phyloP scores from a whole-genome alignment of 2,329 filamentous ascomycete genomes.

The Fusarium irregulare region DNA sequence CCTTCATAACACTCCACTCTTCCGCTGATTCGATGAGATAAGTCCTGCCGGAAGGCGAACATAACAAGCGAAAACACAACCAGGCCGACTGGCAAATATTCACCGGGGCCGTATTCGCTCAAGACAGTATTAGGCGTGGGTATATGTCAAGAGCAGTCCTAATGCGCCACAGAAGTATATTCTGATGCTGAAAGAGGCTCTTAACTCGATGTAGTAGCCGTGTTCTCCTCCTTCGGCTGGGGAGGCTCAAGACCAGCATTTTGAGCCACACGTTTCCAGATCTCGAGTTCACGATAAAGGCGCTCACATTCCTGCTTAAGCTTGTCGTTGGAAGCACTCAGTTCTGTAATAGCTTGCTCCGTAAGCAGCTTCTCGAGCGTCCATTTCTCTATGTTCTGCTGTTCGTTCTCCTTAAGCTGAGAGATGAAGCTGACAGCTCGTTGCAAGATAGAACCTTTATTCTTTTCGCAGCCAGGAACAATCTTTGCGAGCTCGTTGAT shows the following conservation, averaged over 20 bases:
- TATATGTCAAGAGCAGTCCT: conserved; percentile 40
- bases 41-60: conserved; percentile 10
- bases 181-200: conserved; percentile 32
- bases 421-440: conserved; percentile 94
- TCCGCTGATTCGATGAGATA: conserved; percentile 15
- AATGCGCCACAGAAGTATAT: conserved; percentile 9
- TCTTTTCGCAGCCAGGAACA: conserved; percentile 97
- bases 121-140: conserved; percentile 35
- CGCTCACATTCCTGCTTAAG: conserved; percentile 83
- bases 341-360: conserved; percentile 88
- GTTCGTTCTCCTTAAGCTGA: conserved; percentile 93
- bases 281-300: conserved; percentile 80
- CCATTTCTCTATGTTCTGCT: conserved; percentile 94
- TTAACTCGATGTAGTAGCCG: conserved; percentile 47
- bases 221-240: conserved; percentile 53
- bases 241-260: conserved; percentile 65
- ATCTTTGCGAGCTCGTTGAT: conserved; percentile 99
- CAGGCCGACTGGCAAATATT: conserved; percentile 14
- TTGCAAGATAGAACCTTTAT: conserved; percentile 96
- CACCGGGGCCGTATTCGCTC: neutral
- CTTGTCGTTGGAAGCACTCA: conserved; percentile 88
- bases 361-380: conserved; percentile 90
- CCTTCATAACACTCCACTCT: conserved; percentile 3
- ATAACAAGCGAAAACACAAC: conserved; percentile 24
- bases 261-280: conserved; percentile 78